Base-by-base conservation (phyloP, 2,329 filamentous ascomycete species). In the Cercospora sesami region DNA sequence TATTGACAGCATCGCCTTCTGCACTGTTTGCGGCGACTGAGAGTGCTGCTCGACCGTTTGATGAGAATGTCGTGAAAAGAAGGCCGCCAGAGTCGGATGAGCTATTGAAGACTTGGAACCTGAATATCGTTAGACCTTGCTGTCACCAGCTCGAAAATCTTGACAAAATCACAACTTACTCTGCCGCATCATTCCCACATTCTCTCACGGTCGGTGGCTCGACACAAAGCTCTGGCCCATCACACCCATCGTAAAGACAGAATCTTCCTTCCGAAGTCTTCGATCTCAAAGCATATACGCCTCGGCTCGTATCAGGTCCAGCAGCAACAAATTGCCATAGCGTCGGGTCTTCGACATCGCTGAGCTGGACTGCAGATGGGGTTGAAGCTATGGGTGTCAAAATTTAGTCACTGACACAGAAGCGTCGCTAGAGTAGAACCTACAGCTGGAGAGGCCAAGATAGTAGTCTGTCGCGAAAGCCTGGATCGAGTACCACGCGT, bases 281-380 rank as follows among this genome's bases (percentile, higher is more conserved):
- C 8, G 66, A 68, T 33, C 63, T 30, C 45, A 68, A 28, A 59
- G 66, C 39, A 21, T 68, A 68, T 2, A 68, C 63, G 58, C 62
- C 66, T 68, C 39, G 57, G 18, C 14, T 63, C 2, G 66, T 23
- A 21, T 68, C 66, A 3, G 66, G 58, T 18, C 51, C 62, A 1
- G 66, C 62, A 45, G 62, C 61, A 7, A 62, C 59, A 30, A 68
- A 68, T 39, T 68, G 66, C 66, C 66, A 68, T 2, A 68, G n/a
- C 0, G 62, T 62, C 2, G 31, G 39, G 28, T 62, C 59, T 21
- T 62, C 59, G 12, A 65, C 62, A 14, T 63, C 58, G 58, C 66
- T 65, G 21, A 68, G 63, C 14, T 65, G 66, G 2, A 39, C 33
- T n/a, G 53, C 31, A n/a, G 55, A 21, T 10, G 48, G 57, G 16